Percentiles rank a stretch among this genome's conserved stretches.
These are phyloP conservation scores for Phellopilus nigrolimitatus DNA, from an alignment of 1,284 basidiomycete genomes.

Conservation along the genomic window DNA sequence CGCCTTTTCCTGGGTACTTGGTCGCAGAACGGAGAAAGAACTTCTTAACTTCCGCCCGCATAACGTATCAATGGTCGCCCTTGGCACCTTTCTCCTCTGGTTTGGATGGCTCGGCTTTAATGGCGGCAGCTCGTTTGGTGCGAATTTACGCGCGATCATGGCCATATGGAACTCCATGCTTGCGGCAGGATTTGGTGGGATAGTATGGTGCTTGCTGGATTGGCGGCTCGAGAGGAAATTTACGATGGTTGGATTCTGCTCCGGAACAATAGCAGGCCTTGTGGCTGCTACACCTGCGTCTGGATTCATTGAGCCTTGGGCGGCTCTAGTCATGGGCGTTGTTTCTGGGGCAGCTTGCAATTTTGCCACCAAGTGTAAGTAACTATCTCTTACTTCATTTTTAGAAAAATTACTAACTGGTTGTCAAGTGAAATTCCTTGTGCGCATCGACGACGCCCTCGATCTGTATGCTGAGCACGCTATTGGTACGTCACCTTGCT, in stretches of 20 bases:
- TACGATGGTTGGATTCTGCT: constrained; percentile 83
- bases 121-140: constrained; percentile 78
- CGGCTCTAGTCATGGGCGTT: constrained; percentile 74
- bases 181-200: constrained; percentile 69
- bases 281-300: constrained; percentile 89
- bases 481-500: constrained; percentile 42
- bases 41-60: constrained; percentile 88
- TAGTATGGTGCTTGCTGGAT: constrained; percentile 89
- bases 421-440: constrained; percentile 54
- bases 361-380: constrained; percentile 79
- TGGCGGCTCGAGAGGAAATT: constrained; percentile 78
- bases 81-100: constrained; percentile 90
- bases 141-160: constrained; percentile 84
- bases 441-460: constrained; percentile 76
- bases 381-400: background rate
- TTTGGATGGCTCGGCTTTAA: constrained; percentile 69
- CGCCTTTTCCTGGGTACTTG: constrained; percentile 83
- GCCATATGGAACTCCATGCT: constrained; percentile 89
- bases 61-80: constrained; percentile 85
- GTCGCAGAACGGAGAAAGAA: constrained; percentile 73
- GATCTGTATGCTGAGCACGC: constrained; percentile 92
- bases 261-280: constrained; percentile 80
- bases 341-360: constrained; percentile 77
- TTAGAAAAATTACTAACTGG: constrained; percentile 21
- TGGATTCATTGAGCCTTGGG: constrained; percentile 63